These are phyloP conservation scores for Pichia sp. DNA, from an alignment of 1,139 yeast species.

Conservation along the genomic window DNA sequence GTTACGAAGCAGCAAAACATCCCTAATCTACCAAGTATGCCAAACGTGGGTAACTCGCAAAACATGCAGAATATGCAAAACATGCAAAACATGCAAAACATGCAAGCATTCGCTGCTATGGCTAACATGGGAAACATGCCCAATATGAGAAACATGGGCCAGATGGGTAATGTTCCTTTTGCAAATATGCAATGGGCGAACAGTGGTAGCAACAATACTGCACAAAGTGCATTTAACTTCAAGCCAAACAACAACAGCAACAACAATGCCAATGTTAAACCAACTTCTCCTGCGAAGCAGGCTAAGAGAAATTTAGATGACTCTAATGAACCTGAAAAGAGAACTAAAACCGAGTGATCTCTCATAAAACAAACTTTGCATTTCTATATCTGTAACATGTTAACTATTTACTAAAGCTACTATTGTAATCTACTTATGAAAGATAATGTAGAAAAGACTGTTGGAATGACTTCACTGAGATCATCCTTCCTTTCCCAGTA, in stretches of 20 bases:
- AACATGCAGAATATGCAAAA: no score
- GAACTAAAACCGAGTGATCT: slow-evolving; percentile 16
- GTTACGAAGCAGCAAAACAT: neutral
- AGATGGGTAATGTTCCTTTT: neutral
- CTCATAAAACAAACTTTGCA: neutral
- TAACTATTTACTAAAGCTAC: no score
- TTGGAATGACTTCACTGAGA: slow-evolving; percentile 5
- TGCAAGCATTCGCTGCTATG: no score
- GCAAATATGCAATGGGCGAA: neutral
- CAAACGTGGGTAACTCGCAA: slow-evolving; percentile 2
- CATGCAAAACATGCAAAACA: no score
- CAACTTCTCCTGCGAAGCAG: no score
- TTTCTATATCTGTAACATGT: no score
- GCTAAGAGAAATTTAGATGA: slow-evolving; percentile 18
- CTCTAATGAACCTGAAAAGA: slow-evolving; percentile 16
- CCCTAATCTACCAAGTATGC: slow-evolving; percentile 3
- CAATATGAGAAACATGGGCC: slow-evolving; percentile 2
- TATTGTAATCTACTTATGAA: neutral
- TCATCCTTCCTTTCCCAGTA: slow-evolving; percentile 8
- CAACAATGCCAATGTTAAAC: no score
- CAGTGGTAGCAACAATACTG: no score
- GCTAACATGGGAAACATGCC: slow-evolving; percentile 5
- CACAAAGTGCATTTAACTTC: no score
- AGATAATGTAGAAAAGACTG: slow-evolving; percentile 9
- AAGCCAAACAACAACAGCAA: no score